A percentile compares a stretch with the other conserved stretches of the same genome.
Evolutionary conservation across 139 green algal genomes (phyloP).

Genomic region (Desmodesmus armatus): DNA sequence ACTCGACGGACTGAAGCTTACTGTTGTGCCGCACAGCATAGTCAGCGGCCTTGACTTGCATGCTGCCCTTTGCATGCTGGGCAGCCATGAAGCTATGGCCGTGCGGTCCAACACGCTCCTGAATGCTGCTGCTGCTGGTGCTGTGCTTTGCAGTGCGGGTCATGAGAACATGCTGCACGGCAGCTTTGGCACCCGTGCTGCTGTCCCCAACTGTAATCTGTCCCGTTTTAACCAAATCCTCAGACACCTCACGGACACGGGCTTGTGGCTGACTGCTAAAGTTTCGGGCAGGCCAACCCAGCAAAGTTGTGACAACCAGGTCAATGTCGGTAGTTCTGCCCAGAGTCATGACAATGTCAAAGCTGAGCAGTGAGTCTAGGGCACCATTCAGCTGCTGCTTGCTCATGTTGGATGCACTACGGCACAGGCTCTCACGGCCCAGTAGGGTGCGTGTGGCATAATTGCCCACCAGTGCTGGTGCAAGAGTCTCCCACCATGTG

Average conservation of each 20-base stretch:
- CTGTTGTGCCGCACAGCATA: too few relatives aligned
- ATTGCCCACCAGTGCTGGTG: constrained; percentile 25
- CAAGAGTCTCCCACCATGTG: constrained; percentile 36
- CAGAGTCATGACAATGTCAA: constrained; percentile 42
- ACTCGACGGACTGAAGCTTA: not conserved
- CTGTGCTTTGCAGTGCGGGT: not conserved
- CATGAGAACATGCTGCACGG: not conserved
- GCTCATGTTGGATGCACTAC: constrained; percentile 32
- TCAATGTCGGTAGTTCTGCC: constrained; percentile 18
- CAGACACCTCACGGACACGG: not conserved
- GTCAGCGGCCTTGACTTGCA: too few relatives aligned
- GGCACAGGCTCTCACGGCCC: constrained; percentile 15
- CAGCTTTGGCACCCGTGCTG: not conserved
- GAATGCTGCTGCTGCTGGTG: constrained; percentile 25
- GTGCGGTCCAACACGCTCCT: too few relatives aligned
- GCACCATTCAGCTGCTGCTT: not conserved
- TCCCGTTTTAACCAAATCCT: not conserved
- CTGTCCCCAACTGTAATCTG: not conserved
- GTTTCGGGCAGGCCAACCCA: constrained; percentile 33
- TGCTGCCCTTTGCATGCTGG: not conserved
- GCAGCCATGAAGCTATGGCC: not conserved
- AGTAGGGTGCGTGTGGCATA: constrained; percentile 36
- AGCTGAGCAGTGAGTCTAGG: constrained; percentile 4
- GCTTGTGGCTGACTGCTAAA: constrained; percentile 28
- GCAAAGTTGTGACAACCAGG: constrained; percentile 15